Evolutionary conservation across 768 basidiomycete genomes (phyloP).

Genomic region (Auricularia cornea): DNA sequence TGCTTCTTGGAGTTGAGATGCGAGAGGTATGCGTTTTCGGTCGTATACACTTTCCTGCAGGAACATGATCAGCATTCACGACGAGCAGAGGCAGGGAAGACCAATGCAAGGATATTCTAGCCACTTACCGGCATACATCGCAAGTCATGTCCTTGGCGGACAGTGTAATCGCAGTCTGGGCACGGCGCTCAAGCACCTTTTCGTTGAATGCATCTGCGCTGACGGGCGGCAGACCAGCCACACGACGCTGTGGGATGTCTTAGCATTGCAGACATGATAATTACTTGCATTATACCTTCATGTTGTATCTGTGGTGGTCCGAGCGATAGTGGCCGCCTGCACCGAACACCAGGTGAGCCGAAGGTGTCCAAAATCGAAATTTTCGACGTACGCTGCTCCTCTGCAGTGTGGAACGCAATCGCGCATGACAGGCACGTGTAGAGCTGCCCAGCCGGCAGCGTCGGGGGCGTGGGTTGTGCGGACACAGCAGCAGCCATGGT

Average conservation of each 20-base stretch:
- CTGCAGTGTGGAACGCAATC: conserved; percentile 74
- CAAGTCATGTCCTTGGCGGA: conserved; percentile 57
- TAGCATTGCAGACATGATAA: neutral
- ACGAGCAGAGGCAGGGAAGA: conserved; percentile 3
- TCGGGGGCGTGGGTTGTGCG: too few relatives aligned
- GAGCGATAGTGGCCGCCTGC: conserved; percentile 82
- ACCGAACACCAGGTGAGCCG: conserved; percentile 6
- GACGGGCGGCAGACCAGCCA: conserved; percentile 84
- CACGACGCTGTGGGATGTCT: conserved; percentile 46
- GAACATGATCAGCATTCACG: too few relatives aligned
- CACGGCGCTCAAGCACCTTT: conserved; percentile 73
- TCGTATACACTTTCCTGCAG: conserved; percentile 79
- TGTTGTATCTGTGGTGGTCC: conserved; percentile 96
- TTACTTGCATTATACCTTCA: conserved; percentile 44
- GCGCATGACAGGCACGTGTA: conserved; percentile 90
- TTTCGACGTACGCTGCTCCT: conserved; percentile 68
- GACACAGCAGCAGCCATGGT: too few relatives aligned
- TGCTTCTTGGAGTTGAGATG: conserved; percentile 89
- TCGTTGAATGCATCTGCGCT: conserved; percentile 70
- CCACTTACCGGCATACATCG: conserved; percentile 78
- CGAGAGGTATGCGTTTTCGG: conserved; percentile 81
- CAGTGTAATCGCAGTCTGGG: conserved; percentile 63
- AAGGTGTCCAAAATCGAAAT: neutral
- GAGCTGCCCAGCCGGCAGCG: conserved; percentile 19
- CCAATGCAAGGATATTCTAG: neutral